Conservation (phyloP, 371 early-diverging fungal species). For the Rhizopus microsporus region DNA sequence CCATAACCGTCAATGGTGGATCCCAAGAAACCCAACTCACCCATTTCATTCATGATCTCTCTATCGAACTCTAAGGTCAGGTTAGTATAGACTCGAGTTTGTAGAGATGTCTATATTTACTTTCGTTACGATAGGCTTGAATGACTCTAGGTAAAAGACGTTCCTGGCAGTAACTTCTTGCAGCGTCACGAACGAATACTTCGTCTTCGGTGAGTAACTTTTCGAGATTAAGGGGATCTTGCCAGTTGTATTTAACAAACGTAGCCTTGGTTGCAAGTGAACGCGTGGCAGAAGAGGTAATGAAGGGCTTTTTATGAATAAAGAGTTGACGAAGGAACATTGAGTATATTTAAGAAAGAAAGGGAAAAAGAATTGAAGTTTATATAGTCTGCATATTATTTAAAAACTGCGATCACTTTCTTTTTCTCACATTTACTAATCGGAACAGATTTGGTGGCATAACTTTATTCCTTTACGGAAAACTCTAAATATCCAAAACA, state of each 20-base stretch:
- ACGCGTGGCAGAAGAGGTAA: no score
- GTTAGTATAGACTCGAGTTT: slow-evolving; percentile 1
- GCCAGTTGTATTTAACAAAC: slow-evolving; percentile 90
- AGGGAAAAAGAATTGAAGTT: no score
- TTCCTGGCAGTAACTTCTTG: slow-evolving; percentile 85
- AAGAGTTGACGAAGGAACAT: no score
- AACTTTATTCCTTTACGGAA: no score
- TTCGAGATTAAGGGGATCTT: slow-evolving; percentile 87
- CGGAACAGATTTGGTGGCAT: no score
- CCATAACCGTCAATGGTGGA: slow-evolving; percentile 96
- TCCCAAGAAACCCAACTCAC: slow-evolving; percentile 92
- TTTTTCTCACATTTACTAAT: no score
- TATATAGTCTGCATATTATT: no score
- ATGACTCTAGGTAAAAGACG: slow-evolving; percentile 87
- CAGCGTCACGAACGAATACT: slow-evolving; percentile 81
- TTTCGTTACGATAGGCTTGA: slow-evolving; percentile 84
- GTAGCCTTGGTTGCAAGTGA: slow-evolving; percentile 51
- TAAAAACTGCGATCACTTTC: no score
- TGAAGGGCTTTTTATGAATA: no score
- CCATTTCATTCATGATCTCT: slow-evolving; percentile 93
- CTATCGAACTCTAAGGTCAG: slow-evolving; percentile 72
- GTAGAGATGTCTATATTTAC: slow-evolving; percentile 43
- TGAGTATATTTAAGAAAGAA: no score
- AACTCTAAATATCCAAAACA: no score
- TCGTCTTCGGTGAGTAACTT: slow-evolving; percentile 90